Percentiles rank a stretch among this genome's conserved stretches.
These are phyloP conservation scores for Neonectria hederae DNA, from an alignment of 2,329 filamentous ascomycete species.

Conservation along the genomic window DNA sequence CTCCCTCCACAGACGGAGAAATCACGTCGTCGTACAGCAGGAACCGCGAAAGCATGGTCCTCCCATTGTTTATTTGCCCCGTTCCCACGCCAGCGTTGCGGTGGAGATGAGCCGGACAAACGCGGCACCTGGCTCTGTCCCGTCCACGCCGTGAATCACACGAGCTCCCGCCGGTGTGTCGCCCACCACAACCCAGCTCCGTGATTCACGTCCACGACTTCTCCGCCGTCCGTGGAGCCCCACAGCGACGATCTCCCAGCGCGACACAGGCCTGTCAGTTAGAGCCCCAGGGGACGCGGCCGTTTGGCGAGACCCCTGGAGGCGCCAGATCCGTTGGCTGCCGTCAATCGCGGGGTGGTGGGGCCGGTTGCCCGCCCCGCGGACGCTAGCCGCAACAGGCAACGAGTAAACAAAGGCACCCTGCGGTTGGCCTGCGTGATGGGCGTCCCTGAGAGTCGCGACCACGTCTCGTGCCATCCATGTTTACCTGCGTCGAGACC, in stretches of 20 bases:
- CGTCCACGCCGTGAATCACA: slow-evolving; percentile 32
- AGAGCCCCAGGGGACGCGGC: slow-evolving; percentile 21
- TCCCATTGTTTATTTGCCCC: slow-evolving; percentile 17
- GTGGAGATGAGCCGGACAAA: slow-evolving; percentile 14
- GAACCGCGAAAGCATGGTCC: background rate
- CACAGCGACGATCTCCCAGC: background rate
- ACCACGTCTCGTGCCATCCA: slow-evolving; percentile 24
- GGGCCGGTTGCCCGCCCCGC: slow-evolving; percentile 32
- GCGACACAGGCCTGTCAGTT: background rate
- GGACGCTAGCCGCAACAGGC: slow-evolving; percentile 51
- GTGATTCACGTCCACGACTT: slow-evolving; percentile 37
- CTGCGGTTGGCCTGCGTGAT: slow-evolving; percentile 21
- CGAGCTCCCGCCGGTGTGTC: slow-evolving; percentile 16
- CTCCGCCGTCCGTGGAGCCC: slow-evolving; percentile 12
- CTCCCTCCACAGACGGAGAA: background rate
- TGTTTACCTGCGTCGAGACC: slow-evolving; percentile 26
- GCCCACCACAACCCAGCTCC: slow-evolving; percentile 27
- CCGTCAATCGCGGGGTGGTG: slow-evolving; percentile 37
- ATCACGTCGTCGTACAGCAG: background rate
- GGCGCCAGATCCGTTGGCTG: slow-evolving; percentile 40
- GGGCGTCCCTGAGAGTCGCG: slow-evolving; percentile 13
- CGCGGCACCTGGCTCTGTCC: background rate
- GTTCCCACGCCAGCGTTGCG: slow-evolving; percentile 1
- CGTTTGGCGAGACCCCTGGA: slow-evolving; percentile 38
- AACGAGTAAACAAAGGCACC: slow-evolving; percentile 57